A percentile compares a stretch with the other conserved stretches of the same genome.
These are phyloP conservation scores for Echites panduratus DNA, from an alignment of 257 asterid species.

Conservation along the genomic window DNA sequence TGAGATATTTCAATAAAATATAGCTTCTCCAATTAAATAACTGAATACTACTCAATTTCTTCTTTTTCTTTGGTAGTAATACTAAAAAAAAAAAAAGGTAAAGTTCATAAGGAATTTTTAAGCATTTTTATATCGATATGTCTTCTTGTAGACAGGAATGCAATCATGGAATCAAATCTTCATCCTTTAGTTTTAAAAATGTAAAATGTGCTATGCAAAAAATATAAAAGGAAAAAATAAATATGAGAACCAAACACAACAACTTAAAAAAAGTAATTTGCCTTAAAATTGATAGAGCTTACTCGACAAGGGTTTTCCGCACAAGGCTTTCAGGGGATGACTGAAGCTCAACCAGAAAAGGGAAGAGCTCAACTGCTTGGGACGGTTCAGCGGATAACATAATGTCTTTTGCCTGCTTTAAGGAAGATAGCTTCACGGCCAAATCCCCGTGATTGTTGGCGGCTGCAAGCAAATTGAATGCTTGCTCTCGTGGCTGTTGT, in stretches of 20 bases:
- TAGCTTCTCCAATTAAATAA: not conserved
- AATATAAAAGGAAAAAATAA: no score
- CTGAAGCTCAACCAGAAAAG: slow-evolving; percentile 79
- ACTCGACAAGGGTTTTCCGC: slow-evolving; percentile 58
- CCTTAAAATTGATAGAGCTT: slow-evolving; percentile 1
- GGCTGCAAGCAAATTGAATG: slow-evolving; percentile 76
- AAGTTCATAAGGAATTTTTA: no score
- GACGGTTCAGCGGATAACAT: slow-evolving; percentile 57
- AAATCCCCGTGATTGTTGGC: slow-evolving; percentile 91
- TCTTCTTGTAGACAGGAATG: not conserved
- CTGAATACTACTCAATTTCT: not conserved
- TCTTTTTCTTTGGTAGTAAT: no score
- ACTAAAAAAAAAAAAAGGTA: no score
- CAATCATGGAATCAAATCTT: not conserved
- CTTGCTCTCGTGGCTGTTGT: slow-evolving; percentile 64
- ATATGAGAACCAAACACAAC: not conserved
- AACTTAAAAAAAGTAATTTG: not conserved
- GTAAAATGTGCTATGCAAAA: not conserved
- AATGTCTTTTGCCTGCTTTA: slow-evolving; percentile 77
- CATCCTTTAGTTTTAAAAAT: no score
- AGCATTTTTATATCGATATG: no score
- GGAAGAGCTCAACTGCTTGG: slow-evolving; percentile 67
- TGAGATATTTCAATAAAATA: not conserved
- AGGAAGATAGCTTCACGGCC: slow-evolving; percentile 73
- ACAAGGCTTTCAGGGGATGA: slow-evolving; percentile 81